Evolutionary conservation across 2,329 filamentous ascomycete species (phyloP).

Genomic region (Teratosphaeria destructans): DNA sequence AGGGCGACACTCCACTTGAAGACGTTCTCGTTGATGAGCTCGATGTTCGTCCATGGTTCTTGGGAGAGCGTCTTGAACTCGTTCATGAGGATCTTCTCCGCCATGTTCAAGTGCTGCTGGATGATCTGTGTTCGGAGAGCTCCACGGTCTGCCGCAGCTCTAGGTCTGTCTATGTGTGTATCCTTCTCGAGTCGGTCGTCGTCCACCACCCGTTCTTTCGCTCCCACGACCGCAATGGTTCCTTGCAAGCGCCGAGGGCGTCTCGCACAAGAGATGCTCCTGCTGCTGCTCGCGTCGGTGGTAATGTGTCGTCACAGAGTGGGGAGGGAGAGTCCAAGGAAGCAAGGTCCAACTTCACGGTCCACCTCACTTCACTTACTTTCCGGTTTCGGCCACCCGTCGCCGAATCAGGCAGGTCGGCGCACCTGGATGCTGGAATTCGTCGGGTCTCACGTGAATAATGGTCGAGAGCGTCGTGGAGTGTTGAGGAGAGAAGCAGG

Average conservation of each 20-base stretch:
- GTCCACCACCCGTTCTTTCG: background rate
- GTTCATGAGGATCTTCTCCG: conserved; percentile 77
- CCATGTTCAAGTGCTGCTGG: conserved; percentile 26
- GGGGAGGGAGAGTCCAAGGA: background rate
- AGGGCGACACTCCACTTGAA: conserved; percentile 80
- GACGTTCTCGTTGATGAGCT: conserved; percentile 73
- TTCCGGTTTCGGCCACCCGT: background rate
- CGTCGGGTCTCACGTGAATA: too few relatives aligned
- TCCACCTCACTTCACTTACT: background rate
- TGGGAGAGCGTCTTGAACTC: conserved; percentile 74
- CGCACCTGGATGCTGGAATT: too few relatives aligned
- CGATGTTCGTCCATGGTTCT: conserved; percentile 89
- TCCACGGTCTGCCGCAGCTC: background rate
- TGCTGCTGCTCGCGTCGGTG: background rate
- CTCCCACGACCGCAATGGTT: background rate
- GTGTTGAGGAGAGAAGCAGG: too few relatives aligned
- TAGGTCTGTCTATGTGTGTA: background rate
- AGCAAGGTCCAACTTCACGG: background rate
- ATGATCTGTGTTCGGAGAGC: background rate
- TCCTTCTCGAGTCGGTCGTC: background rate
- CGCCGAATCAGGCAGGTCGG: background rate
- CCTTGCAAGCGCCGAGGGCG: background rate
- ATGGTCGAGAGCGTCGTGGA: too few relatives aligned
- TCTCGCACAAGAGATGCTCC: background rate
- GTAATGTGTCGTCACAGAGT: background rate